Conservation (phyloP, 805 yeast species). For the Saccharomycopsis sp. region DNA sequence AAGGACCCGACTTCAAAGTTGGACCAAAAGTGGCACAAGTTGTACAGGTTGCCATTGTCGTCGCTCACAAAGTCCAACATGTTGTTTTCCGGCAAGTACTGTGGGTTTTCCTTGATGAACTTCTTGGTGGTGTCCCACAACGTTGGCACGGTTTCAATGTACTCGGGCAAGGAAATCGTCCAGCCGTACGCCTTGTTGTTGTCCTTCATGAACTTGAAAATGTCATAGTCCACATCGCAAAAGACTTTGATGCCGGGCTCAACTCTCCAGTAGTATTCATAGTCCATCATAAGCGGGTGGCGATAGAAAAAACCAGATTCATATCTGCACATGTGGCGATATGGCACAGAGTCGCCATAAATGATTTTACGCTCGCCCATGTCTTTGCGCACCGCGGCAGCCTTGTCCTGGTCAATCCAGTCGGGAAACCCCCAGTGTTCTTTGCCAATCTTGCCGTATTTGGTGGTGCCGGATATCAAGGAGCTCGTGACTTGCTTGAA, state of each 20-base stretch:
- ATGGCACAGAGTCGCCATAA: conserved; percentile 58
- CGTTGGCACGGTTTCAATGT: conserved; percentile 60
- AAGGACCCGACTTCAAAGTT: conserved; percentile 77
- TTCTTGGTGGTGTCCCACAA: conserved; percentile 64
- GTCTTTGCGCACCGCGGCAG: conserved; percentile 45
- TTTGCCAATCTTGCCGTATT: conserved; percentile 71
- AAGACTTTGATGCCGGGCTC: conserved; percentile 76
- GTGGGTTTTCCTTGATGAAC: conserved; percentile 52
- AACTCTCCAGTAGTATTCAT: conserved; percentile 90
- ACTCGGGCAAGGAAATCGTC: conserved; percentile 73
- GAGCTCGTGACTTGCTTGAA: conserved; percentile 61
- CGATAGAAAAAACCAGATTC: conserved; percentile 86
- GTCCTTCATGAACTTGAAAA: conserved; percentile 75
- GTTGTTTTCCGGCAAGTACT: conserved; percentile 50
- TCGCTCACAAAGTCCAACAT: conserved; percentile 62
- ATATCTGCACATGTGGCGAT: conserved; percentile 88
- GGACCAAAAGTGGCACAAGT: conserved; percentile 86
- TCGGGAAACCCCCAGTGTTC: conserved; percentile 86
- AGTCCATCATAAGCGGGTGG: conserved; percentile 65
- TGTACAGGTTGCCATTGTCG: conserved; percentile 63
- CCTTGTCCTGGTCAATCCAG: conserved; percentile 66
- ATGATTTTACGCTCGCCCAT: conserved; percentile 46
- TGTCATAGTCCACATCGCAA: conserved; percentile 77
- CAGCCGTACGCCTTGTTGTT: conserved; percentile 67
- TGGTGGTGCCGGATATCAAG: conserved; percentile 65